Evolutionary conservation across 208 protist species (phyloP), one percentile per base, ranked within the genome.

Genomic region (Kentomonas sorsogonicus): DNA sequence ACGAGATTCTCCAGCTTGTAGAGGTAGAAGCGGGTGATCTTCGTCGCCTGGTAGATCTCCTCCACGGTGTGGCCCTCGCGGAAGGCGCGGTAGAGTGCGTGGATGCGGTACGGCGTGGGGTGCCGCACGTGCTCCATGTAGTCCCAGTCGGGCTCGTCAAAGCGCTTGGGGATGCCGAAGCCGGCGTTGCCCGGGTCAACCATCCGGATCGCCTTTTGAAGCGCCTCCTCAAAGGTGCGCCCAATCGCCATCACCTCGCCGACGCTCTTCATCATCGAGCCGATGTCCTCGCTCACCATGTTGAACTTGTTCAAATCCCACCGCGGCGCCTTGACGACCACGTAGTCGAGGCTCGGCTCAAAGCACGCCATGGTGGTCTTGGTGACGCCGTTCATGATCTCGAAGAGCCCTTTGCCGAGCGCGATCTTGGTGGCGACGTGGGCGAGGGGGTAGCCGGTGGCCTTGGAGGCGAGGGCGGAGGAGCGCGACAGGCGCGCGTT

Each of bases 181-280:
- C 95, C 95, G 29, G 60, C 69, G 68, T 86, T 64, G 33, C 60
- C 60, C n/a, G 79, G 75, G 63, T 97, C 92, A 23, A 97, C 93
- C 96, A 98, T 98, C 57, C 96, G 91, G 29, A 98, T 63, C 7
- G 96, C 96, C 71, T 98, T 98, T 72, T 99, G 97, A n/a, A 99
- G 70, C 0, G 95, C 87, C 83, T 99, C 97, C 76, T 99, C 96
- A 68, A 99, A 99, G 53, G 83, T 97, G 43, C 98, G 83, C 29
- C 96, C 97, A 69, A 99, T 99, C 9, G 97, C 69, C 98, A 99
- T 99, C 22, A 99, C 96, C 60, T 99, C 95, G 51, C 96, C 96
- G 27, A 99, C 97, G 62, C 78, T 93, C 82, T 98, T 98, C 97
- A 99, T 99, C 64, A 94, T 91, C 10, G 87, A 93, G 31, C 93